Base-by-base conservation (phyloP, 768 basidiomycete species). In the Cystofilobasidium capitatum region DNA sequence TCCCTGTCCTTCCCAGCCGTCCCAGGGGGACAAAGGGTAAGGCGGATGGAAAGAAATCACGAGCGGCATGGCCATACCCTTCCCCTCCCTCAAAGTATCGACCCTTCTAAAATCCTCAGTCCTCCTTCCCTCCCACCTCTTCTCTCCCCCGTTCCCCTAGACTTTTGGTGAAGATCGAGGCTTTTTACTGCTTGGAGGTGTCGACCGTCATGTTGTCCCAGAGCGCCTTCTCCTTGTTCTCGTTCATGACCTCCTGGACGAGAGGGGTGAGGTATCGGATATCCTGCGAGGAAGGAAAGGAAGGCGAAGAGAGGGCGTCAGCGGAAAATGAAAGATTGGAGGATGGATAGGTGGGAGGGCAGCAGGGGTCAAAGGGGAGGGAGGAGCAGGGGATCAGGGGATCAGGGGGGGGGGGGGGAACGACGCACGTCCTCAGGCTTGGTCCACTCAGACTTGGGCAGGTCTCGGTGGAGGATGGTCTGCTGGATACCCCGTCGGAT, bases 261-360 rank as follows among this genome's bases (percentile, higher is more conserved):
- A 87, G 83, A 35, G 89, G 87, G 70, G 81, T 82, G 73, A 98
- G 85, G 83, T 96, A 98, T 67, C 91, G 88, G 70, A 83, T 77
- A 77, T 98, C 94, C 94, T 97, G 78, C 60, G 45, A 49, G 33
- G 4, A 8, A 47, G n/a, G 39, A n/a, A 39, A 47, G 40, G 16
- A 24, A 51, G 29, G 31, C 7, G 37, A 45, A 61, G 29, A 2
- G 57, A 37, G 40, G 36, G 29, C 12, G 29, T 47, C 42, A 59
- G 42, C n/a, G 22, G 16, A 24, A 14, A 35, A 16, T 35, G 8
- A 51, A 60, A 55, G 20, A 29, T 29, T 8, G 24, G 49, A 29
- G 24, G 6, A 7, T 57, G 22, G 8, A 40, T 22, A 29, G 24
- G 6, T 5, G 62, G 22, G 8, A 40, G 29, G 62, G 2, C 9